Conservation (phyloP, 352 stramenopile species). For the Phytophthora idaei region DNA sequence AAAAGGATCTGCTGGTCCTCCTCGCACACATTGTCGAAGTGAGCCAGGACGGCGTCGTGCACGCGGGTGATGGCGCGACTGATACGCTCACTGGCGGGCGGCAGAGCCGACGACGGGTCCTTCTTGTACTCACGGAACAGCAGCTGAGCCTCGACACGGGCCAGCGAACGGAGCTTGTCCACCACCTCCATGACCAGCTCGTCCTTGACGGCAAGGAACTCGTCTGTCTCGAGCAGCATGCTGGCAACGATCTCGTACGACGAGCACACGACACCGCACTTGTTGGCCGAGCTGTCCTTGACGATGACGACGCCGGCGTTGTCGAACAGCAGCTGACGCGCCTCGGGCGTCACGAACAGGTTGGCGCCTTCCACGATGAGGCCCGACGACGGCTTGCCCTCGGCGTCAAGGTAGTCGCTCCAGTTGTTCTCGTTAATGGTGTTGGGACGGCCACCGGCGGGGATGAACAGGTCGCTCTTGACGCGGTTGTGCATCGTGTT, state of each 20-base stretch:
- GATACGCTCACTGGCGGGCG: constrained; percentile 95
- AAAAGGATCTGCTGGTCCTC: constrained; percentile 83
- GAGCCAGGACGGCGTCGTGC: constrained; percentile 93
- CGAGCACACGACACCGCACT: constrained; percentile 87
- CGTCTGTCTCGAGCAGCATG: constrained; percentile 96
- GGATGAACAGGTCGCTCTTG: constrained; percentile 88
- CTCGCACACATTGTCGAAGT: constrained; percentile 92
- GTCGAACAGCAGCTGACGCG: constrained; percentile 92
- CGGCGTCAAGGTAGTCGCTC: constrained; percentile 65
- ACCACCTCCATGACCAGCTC: constrained; percentile 94
- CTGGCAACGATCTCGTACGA: constrained; percentile 90
- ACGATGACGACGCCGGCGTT: constrained; percentile 97
- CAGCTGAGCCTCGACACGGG: constrained; percentile 95
- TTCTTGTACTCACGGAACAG: constrained; percentile 98
- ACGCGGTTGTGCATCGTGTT: constrained; percentile 99
- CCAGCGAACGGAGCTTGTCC: constrained; percentile 92
- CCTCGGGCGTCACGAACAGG: constrained; percentile 85
- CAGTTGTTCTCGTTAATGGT: constrained; percentile 91
- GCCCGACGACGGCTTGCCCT: constrained; percentile 79
- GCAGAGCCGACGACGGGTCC: constrained; percentile 81
- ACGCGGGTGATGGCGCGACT: constrained; percentile 96
- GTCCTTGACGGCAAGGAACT: constrained; percentile 97
- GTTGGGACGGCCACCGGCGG: constrained; percentile 78
- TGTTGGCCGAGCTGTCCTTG: constrained; percentile 97
- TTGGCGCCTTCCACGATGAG: constrained; percentile 89